Base-by-base conservation (phyloP, 371 early-diverging fungal genomes). In the Apophysomyces sp. region DNA sequence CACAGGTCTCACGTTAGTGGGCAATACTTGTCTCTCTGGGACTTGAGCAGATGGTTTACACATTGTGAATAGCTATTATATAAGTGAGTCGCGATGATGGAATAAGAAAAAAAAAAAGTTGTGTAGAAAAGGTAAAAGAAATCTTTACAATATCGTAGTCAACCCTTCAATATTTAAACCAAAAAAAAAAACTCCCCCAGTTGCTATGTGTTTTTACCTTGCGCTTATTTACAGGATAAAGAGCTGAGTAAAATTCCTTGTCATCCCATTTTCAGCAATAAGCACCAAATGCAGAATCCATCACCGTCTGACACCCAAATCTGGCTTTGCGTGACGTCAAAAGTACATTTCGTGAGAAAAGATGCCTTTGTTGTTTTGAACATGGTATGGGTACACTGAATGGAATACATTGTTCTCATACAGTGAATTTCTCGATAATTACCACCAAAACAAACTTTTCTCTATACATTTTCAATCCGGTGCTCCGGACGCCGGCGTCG, bases 1-100 rank as follows among this genome's bases (percentile, higher is more conserved):
- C 34, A 81, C 72, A 26, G 94, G 94, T 62, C 73, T 82, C 51
- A 90, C 86, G 54, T 82, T 88, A 12, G 85, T 84, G 40, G 94
- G 94, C 29, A 93, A 80, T 54, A 92, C 77, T 63, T 89, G 86
- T 39, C 83, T 72, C 37, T 72, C 62, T 55, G 65, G 65, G 34
- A 61, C 65, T 57, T 61, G 60, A 18, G 44, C 63, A 58, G 64
- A 49, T 24, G 65, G 53, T 31, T 55, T 61, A 52, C 72, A 67
- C 65, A 67, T 65, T 29, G 29, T 36, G 53, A 7, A 34, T 34
- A n/a, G 28, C 39, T 36, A 27, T 28, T 7, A 44, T 54, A 18
- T 21, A 26, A 18, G 21, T 40, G 21, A 13, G 30, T n/a, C 29
- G 16, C 27, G n/a, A 28, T 15, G 18, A 40, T 27, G 11, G 16